Base-by-base conservation (phyloP, 768 basidiomycete genomes). In the Trametopsis cervina region DNA sequence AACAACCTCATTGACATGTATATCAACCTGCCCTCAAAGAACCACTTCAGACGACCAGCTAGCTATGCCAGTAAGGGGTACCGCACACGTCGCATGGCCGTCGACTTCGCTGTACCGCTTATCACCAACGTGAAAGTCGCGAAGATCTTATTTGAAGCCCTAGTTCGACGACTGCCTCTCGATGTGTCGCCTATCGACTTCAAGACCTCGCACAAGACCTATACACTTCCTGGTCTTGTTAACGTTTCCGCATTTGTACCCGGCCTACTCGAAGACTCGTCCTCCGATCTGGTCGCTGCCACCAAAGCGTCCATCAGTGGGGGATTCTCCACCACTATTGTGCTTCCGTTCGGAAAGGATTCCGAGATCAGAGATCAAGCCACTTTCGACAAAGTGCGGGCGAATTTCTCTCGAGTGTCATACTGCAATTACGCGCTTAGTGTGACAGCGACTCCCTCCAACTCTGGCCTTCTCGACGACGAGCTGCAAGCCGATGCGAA, bases 91-190 rank as follows among this genome's bases (percentile, higher is more conserved):
- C 87, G 96, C 44, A 94, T 98, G 93, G 96, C 96, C 4, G 93
- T 99, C 54, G 96, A 99, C 66, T 97, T 95, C 59, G 96, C 94
- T 24, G 84, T 98, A 26, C 96, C 96, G 1, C 75, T 98, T 44
- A 91, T 98, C 62, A 98, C 95, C 38, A 98, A 99, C 64, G 88
- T 99, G 71, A 99, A 99, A 73, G 93, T 92, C 61, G 95, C 95
- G 47, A 99, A 98, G 66, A 76, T 99, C 62, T 78, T 98, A 35
- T 87, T 90, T 13, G 93, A 98, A 68, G 96, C 95, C 2, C 72
- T 94, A 42, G 83, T 92, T 42, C 81, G 91, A 54, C 92, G 83
- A 65, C 73, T 95, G n/a, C 81, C 92, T 4, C 74, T 98, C 39
- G 87, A 96, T 36, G 89, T 99, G 24, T 88, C 91, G 7, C 83